Evolutionary conservation across 1,284 basidiomycete genomes (phyloP).

Genomic region (Schizophyllum commune): DNA sequence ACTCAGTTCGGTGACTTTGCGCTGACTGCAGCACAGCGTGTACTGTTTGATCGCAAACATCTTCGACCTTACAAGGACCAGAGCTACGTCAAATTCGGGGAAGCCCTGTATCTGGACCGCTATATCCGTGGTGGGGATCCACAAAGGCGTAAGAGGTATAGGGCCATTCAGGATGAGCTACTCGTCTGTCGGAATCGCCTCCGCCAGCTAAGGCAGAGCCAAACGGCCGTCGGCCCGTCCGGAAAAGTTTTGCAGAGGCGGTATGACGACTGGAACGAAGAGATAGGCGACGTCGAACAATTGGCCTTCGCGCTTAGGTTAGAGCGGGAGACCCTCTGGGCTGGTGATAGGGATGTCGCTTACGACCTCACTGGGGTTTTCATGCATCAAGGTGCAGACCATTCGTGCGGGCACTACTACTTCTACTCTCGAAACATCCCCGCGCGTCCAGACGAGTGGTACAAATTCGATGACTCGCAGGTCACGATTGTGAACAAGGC

Average conservation of each 20-base stretch:
- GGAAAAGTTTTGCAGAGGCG: too few relatives aligned
- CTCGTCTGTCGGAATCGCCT: constrained; percentile 57
- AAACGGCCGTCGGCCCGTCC: constrained; percentile 20
- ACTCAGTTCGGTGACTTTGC: neutral
- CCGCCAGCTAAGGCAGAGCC: constrained; percentile 47
- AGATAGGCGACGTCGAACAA: constrained; percentile 22
- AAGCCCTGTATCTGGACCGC: constrained; percentile 85
- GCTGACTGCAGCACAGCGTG: constrained; percentile 49
- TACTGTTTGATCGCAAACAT: constrained; percentile 91
- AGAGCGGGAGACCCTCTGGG: constrained; percentile 76
- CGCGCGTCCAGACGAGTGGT: constrained; percentile 73
- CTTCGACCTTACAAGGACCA: constrained; percentile 92
- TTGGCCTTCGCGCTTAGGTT: constrained; percentile 54
- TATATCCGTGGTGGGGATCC: constrained; percentile 77
- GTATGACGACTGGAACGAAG: too few relatives aligned
- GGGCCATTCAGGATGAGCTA: constrained; percentile 62
- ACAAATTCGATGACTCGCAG: constrained; percentile 91
- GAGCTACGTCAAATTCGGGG: constrained; percentile 86
- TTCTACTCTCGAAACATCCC: constrained; percentile 83
- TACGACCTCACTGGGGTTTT: constrained; percentile 96
- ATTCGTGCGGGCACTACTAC: constrained; percentile 83
- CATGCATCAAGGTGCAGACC: constrained; percentile 87
- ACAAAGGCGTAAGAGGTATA: constrained; percentile 62
- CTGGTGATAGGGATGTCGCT: constrained; percentile 53
- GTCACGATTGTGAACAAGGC: constrained; percentile 66